Percentiles rank a stretch among this genome's conserved stretches.
Conservation (phyloP, 164 flowering plant species). For the Magnolia changhungtana region DNA sequence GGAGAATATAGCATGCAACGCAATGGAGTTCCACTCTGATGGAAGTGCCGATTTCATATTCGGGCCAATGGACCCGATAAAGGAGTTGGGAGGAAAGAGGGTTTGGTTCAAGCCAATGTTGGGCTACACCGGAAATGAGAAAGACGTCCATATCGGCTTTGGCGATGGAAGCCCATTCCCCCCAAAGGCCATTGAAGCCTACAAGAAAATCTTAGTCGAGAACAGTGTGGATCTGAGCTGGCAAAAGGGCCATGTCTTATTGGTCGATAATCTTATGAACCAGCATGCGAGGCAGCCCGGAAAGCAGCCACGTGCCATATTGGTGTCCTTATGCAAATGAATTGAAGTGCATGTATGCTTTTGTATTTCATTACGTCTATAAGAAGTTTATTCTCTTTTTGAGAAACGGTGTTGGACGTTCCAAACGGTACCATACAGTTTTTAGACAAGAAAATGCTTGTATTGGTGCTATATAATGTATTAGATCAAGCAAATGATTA, state of each 20-base stretch:
- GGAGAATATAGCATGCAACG: neutral
- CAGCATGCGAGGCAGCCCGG: constrained; percentile 15
- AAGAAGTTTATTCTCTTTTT: no score
- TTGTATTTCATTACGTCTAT: neutral
- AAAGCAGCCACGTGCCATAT: constrained; percentile 13
- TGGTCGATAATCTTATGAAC: constrained; percentile 8
- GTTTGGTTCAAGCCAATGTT: constrained; percentile 13
- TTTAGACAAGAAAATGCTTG: no score
- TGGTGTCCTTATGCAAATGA: constrained; percentile 12
- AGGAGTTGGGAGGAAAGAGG: constrained; percentile 1
- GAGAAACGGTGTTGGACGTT: no score
- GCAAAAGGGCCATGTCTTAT: constrained; percentile 11
- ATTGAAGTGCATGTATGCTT: neutral
- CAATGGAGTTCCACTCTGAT: neutral
- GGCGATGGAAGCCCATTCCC: constrained; percentile 7
- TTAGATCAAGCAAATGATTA: no score
- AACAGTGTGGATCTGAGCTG: constrained; percentile 10
- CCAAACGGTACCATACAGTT: no score
- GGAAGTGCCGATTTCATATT: constrained; percentile 9
- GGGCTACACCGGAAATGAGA: neutral
- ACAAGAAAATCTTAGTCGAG: constrained; percentile 4
- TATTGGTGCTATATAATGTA: no score
- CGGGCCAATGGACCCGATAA: constrained; percentile 9
- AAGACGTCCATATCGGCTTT: neutral
- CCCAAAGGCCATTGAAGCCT: neutral